phyloP scores from a whole-genome alignment of 305 asterid species.

The Rubia tinctorum region DNA sequence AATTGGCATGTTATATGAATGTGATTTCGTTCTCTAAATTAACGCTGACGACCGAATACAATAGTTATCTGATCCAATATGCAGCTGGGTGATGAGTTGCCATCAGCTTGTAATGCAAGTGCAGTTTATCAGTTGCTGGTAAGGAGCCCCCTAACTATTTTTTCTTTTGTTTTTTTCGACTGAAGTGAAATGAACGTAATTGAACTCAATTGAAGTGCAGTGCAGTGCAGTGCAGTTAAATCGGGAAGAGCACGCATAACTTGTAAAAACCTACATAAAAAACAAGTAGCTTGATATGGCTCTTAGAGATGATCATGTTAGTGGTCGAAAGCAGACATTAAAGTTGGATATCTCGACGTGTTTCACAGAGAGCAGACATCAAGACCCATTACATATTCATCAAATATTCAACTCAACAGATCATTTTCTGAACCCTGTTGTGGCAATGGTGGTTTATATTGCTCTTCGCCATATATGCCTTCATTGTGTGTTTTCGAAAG shows the following conservation, averaged over 20 bases:
- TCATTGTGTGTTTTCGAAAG: conserved; percentile 72
- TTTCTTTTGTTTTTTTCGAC: background rate
- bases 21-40: background rate
- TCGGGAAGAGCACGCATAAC: too few relatives aligned
- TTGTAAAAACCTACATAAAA: too few relatives aligned
- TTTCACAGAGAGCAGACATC: conserved; percentile 41
- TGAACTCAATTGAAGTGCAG: background rate
- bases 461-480: conserved; percentile 61
- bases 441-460: conserved; percentile 64
- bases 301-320: too few relatives aligned
- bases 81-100: conserved; percentile 68
- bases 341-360: too few relatives aligned
- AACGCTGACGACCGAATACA: background rate
- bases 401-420: conserved; percentile 57
- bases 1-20: conserved; percentile 16
- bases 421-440: conserved; percentile 74
- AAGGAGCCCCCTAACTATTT: conserved; percentile 14
- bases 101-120: conserved; percentile 56
- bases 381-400: conserved; percentile 55
- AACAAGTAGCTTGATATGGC: too few relatives aligned
- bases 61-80: conserved; percentile 11
- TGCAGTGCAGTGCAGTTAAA: too few relatives aligned
- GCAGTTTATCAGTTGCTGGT: conserved; percentile 59
- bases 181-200: background rate
- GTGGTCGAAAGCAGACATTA: too few relatives aligned